Percentiles rank a stretch among this genome's conserved stretches.
These are phyloP conservation scores for Barnettozyma wickerhamii DNA, from an alignment of 805 yeast genomes.

Conservation along the genomic window DNA sequence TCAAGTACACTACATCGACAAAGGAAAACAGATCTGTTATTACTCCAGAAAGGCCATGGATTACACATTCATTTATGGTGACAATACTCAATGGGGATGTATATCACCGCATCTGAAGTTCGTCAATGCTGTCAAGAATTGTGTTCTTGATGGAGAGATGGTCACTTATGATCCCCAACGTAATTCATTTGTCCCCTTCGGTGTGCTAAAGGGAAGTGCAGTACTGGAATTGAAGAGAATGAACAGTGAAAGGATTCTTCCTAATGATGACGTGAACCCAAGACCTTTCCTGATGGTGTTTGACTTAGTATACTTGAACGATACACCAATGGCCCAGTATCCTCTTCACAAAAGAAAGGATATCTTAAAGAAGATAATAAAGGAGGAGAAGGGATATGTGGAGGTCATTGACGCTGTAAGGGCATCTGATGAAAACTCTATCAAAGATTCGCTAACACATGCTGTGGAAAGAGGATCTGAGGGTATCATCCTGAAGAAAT, in stretches of 20 bases:
- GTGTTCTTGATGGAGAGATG: conserved; percentile 86
- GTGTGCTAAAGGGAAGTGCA: conserved; percentile 71
- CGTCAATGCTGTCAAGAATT: conserved; percentile 32
- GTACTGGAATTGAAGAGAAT: conserved; percentile 39
- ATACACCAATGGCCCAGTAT: conserved; percentile 47
- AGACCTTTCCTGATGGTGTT: conserved; percentile 62
- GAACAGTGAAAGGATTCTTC: conserved; percentile 22
- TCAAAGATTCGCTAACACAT: conserved; percentile 48
- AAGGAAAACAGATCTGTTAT: conserved; percentile 31
- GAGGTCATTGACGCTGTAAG: conserved; percentile 41
- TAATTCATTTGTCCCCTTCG: conserved; percentile 66
- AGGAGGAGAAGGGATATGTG: conserved; percentile 36
- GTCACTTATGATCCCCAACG: conserved; percentile 71
- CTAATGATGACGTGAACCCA: conserved; percentile 29
- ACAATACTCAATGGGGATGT: conserved; percentile 42
- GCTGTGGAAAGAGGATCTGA: conserved; percentile 68
- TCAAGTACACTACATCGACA: conserved; percentile 59
- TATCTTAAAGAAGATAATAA: conserved; percentile 42
- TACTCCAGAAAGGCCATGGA: conserved; percentile 68
- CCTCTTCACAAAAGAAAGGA: conserved; percentile 55
- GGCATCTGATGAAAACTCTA: conserved; percentile 45
- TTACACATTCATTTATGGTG: conserved; percentile 68
- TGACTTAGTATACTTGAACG: conserved; percentile 73
- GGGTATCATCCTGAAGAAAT: conserved; percentile 75
- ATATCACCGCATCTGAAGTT: conserved; percentile 47